Evolutionary conservation across 306 rosid genomes (phyloP), one percentile per base, ranked within the genome.

Genomic region (Arachis stenosperma): DNA sequence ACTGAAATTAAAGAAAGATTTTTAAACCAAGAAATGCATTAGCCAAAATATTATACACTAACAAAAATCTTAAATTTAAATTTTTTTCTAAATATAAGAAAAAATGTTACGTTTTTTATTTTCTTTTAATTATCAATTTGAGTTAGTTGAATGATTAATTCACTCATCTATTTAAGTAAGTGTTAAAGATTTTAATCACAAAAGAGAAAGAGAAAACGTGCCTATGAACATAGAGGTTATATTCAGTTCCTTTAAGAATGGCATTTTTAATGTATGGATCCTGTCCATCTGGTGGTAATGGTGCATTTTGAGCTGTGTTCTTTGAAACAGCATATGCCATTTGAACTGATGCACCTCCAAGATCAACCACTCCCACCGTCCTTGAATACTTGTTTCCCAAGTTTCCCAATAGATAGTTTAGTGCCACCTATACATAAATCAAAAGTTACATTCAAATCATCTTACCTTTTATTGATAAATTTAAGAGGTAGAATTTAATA

Each of bases 261-360:
- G 87, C 4, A 40, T 79, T 64, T 70, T 82, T 86, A 5, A 93
- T 81, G 71, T 90, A 90, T 15, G 82, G 56, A 47, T 88, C 91
- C 67, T 88, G 82, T 41, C 86, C 93, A 8, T 81, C 74, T 5
- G 79, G 75, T 30, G 47, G 43, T 46, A 65, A 13, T 53, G 96
- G 93, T 67, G 97, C 93, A 60, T 75, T 81, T 27, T 81, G 75
- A 50, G 96, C 93, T 65, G 87, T 36, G 67, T 50, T 30, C 67
- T 77, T 88, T 5, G 97, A 87, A 29, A 93, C 79, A 0, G 97
- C 97, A 80, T 90, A 93, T 37, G 92, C 84, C 96, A 90, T 93
- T 82, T 93, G 98, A 63, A 93, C 87, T 6, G 98, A 93, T 29
- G 87, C 98, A 69, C 98, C 96, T 37, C 98, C 98, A 73, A 93